Conservation (phyloP, 371 early-diverging fungal species). For the Rhizopus arrhizus region DNA sequence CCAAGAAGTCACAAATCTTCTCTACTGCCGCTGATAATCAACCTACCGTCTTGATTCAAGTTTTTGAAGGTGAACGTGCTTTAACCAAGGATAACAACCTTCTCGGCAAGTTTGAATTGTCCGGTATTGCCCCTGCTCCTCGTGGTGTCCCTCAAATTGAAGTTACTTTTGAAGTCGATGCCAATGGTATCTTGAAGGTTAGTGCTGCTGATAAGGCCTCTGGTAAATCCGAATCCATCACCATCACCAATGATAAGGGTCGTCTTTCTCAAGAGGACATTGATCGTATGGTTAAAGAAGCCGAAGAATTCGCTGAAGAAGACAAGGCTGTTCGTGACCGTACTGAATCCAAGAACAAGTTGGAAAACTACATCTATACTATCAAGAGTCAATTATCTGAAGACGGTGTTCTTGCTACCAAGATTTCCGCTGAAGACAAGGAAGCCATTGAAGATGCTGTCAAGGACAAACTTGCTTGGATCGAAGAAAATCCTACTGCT, state of each 20-base stretch:
- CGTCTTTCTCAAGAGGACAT: conserved; percentile 94
- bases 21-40: conserved; percentile 99
- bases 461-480: conserved; percentile 81
- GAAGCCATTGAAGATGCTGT: conserved; percentile 90
- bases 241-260: conserved; percentile 96
- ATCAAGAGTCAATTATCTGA: conserved; percentile 81
- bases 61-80: conserved; percentile 98
- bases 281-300: conserved; percentile 93
- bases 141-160: conserved; percentile 89
- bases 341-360: conserved; percentile 84
- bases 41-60: conserved; percentile 95
- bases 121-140: conserved; percentile 82
- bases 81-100: conserved; percentile 96
- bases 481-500: conserved; percentile 73
- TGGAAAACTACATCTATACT: conserved; percentile 83
- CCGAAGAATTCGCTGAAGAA: conserved; percentile 86
- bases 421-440: conserved; percentile 80
- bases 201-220: conserved; percentile 96
- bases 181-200: conserved; percentile 98
- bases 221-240: conserved; percentile 90
- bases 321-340: conserved; percentile 85
- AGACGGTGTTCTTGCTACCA: conserved; percentile 64
- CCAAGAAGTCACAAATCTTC: conserved; percentile 98
- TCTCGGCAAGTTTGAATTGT: conserved; percentile 95
- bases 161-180: conserved; percentile 97